Percentiles rank a stretch among this genome's conserved stretches.
phyloP scores from a whole-genome alignment of 306 rosid genomes.

The Crataegus laevigata region DNA sequence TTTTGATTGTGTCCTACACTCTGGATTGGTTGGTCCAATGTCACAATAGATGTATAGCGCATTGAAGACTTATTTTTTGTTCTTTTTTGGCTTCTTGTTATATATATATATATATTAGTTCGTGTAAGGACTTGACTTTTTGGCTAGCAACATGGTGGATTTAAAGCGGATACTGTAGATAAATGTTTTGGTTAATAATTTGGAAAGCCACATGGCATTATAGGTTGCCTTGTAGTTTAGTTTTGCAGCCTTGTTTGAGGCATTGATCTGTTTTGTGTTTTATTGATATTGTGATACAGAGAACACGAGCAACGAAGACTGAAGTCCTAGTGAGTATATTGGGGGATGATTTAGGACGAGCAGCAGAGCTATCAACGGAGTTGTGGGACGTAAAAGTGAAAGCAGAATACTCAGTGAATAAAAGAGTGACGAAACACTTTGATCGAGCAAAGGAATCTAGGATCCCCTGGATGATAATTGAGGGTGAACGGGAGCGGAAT shows the following conservation, averaged over 20 bases:
- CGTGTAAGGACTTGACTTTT: not conserved
- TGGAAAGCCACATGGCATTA: not conserved
- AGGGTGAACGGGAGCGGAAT: constrained; percentile 61
- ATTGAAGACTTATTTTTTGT: not conserved
- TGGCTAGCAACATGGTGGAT: not conserved
- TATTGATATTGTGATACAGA: constrained; percentile 26
- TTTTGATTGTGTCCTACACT: not conserved
- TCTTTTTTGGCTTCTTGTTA: not conserved
- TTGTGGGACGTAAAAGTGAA: constrained; percentile 60
- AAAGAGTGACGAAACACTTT: constrained; percentile 53
- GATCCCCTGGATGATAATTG: constrained; percentile 82
- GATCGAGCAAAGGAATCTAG: constrained; percentile 67
- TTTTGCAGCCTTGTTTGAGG: not conserved
- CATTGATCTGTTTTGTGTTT: not conserved
- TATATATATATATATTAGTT: not conserved
- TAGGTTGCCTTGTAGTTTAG: not conserved
- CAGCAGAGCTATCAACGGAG: constrained; percentile 67
- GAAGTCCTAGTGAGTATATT: constrained; percentile 72
- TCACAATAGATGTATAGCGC: not conserved
- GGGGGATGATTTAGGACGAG: constrained; percentile 59
- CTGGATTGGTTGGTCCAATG: not conserved
- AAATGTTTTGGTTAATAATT: not conserved
- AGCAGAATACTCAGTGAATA: constrained; percentile 58
- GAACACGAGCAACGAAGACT: constrained; percentile 69
- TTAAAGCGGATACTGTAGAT: not conserved